phyloP scores from a whole-genome alignment of 2,329 filamentous ascomycete genomes.

The Penicillium sp. region DNA sequence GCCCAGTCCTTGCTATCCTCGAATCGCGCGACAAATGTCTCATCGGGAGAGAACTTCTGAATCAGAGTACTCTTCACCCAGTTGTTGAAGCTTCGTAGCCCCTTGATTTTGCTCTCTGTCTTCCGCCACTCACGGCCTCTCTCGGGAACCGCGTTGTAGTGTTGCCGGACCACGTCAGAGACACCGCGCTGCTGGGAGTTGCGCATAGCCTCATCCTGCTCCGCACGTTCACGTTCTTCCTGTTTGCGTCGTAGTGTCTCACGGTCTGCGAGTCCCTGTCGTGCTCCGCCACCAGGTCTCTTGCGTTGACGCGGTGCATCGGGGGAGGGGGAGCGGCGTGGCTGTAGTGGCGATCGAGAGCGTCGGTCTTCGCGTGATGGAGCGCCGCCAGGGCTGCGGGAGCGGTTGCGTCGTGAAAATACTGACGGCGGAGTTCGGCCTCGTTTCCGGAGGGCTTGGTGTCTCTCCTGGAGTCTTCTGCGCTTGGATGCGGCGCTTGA shows the following conservation, averaged over 20 bases:
- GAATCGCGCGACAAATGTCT: constrained; percentile 63
- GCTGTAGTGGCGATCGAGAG: constrained; percentile 45
- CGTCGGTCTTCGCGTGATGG: constrained; percentile 32
- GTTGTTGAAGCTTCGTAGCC: constrained; percentile 92
- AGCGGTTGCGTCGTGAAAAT: constrained; percentile 43
- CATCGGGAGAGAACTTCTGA: constrained; percentile 87
- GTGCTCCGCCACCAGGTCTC: constrained; percentile 48
- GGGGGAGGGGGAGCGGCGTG: constrained; percentile 44
- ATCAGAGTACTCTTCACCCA: constrained; percentile 98
- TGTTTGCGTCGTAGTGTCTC: constrained; percentile 44
- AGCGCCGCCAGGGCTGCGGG: constrained; percentile 23
- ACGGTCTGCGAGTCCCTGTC: constrained; percentile 40
- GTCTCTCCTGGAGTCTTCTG: constrained; percentile 41
- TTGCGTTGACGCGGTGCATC: constrained; percentile 45
- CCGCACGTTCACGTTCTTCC: constrained; percentile 46
- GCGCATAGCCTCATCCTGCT: constrained; percentile 39
- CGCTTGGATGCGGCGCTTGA: constrained; percentile 39
- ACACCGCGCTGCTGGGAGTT: constrained; percentile 56
- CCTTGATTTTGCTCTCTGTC: constrained; percentile 93
- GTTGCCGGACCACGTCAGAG: constrained; percentile 83
- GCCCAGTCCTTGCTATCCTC: constrained; percentile 48
- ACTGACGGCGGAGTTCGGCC: constrained; percentile 40
- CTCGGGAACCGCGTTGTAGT: constrained; percentile 95
- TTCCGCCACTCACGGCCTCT: constrained; percentile 91
- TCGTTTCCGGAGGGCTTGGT: constrained; percentile 38